phyloP scores from a whole-genome alignment of 2,329 filamentous ascomycete species.

The Venturia pyrina region DNA sequence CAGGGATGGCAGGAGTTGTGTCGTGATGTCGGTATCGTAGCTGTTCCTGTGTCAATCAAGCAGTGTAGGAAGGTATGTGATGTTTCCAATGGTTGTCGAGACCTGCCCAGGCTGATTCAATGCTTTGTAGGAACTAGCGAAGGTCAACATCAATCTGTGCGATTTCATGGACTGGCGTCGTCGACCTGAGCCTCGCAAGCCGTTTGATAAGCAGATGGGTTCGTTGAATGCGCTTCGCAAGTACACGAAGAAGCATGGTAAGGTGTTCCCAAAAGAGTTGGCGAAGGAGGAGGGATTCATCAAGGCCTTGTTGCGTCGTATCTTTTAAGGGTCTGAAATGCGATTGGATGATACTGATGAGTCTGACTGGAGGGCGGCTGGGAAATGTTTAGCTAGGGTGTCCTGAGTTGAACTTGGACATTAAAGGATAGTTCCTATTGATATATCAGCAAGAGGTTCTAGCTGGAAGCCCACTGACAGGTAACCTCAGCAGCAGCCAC shows the following conservation, averaged over 20 bases:
- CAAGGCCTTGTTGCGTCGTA: slow-evolving; percentile 16
- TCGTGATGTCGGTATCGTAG: slow-evolving; percentile 17
- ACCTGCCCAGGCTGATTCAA: neutral
- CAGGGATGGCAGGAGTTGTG: slow-evolving; percentile 21
- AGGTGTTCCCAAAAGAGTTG: slow-evolving; percentile 16
- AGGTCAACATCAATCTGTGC: slow-evolving; percentile 20
- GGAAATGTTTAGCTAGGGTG: neutral
- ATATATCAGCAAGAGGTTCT: too few relatives aligned
- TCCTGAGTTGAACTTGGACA: too few relatives aligned
- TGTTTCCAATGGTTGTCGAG: too few relatives aligned
- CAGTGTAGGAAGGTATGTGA: slow-evolving; percentile 20
- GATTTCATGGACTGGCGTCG: slow-evolving; percentile 20
- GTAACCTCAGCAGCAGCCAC: too few relatives aligned
- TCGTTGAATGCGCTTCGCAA: slow-evolving; percentile 16
- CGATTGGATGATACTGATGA: neutral
- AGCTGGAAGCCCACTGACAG: too few relatives aligned
- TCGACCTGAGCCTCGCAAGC: slow-evolving; percentile 10
- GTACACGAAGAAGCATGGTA: slow-evolving; percentile 14
- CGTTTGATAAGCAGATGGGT: slow-evolving; percentile 15
- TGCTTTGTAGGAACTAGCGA: slow-evolving; percentile 15
- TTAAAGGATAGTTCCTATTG: too few relatives aligned
- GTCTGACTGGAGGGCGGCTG: neutral
- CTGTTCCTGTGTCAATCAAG: slow-evolving; percentile 17
- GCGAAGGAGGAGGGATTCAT: slow-evolving; percentile 21
- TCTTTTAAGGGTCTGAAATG: neutral